Conservation (phyloP, 805 yeast species). For the Sugiyamaella smithiae region DNA sequence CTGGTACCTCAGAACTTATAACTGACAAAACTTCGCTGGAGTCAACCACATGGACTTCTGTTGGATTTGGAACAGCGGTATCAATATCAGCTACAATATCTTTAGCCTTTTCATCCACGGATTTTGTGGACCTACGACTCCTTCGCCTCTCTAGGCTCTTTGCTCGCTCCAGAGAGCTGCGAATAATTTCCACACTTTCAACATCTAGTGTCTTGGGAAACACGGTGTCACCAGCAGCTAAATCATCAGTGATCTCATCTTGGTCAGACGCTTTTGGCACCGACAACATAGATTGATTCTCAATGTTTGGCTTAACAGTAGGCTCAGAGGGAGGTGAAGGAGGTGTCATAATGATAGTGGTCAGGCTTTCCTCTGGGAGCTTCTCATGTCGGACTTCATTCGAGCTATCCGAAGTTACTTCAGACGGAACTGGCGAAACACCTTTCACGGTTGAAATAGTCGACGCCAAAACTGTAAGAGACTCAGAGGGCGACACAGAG, state of each 20-base stretch:
- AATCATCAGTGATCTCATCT: conserved; percentile 20
- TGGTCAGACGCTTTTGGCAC: conserved; percentile 13
- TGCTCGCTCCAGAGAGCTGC: conserved; percentile 35
- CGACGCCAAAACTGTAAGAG: neutral
- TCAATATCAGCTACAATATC: conserved; percentile 12
- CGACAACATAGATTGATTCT: neutral
- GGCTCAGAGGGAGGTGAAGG: neutral
- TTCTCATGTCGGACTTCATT: neutral
- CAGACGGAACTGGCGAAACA: neutral
- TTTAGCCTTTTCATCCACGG: conserved; percentile 10
- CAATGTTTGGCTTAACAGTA: neutral
- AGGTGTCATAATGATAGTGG: neutral
- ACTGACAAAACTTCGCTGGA: neutral
- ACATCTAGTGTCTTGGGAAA: conserved; percentile 35
- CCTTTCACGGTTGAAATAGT: neutral
- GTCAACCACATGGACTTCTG: conserved; percentile 28
- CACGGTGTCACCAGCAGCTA: conserved; percentile 33
- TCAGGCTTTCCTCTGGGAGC: neutral
- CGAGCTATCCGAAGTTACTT: neutral
- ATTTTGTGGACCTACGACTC: conserved; percentile 25
- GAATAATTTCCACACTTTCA: conserved; percentile 32
- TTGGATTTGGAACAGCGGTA: conserved; percentile 31
- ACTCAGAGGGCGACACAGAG: neutral
- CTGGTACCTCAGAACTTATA: neutral
- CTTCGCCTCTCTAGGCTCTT: conserved; percentile 35